Percentiles rank a stretch among this genome's conserved stretches.
These are phyloP conservation scores for Diversispora epigaea DNA, from an alignment of 192 early-diverging fungal species.

Conservation along the genomic window DNA sequence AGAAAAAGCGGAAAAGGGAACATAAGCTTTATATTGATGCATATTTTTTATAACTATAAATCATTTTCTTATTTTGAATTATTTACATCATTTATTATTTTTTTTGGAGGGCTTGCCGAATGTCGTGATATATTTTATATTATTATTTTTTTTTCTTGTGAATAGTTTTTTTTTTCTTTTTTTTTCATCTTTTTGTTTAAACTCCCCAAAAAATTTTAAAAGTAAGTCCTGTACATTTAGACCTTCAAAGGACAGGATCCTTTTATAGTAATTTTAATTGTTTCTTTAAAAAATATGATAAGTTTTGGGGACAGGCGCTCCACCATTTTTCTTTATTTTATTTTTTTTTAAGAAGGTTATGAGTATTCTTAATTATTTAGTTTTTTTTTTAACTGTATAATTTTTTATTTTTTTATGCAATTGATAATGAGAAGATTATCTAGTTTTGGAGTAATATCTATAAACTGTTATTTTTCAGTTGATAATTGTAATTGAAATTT, in stretches of 20 bases:
- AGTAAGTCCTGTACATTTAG: constrained; percentile 8
- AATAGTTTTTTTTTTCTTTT: constrained; percentile 16
- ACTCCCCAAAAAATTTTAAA: constrained; percentile 7
- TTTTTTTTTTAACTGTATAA: constrained; percentile 4
- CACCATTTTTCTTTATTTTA: constrained; percentile 6
- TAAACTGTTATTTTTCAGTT: too few species aligned
- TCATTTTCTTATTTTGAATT: constrained; percentile 2
- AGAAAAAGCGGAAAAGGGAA: neutral
- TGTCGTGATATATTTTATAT: neutral
- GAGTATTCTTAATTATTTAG: constrained; percentile 2
- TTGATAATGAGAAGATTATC: too few species aligned
- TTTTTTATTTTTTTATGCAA: constrained; percentile 1
- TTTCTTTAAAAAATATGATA: constrained; percentile 2
- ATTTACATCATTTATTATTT: neutral
- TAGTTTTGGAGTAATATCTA: too few species aligned
- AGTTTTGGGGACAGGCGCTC: constrained; percentile 30
- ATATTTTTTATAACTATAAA: neutral
- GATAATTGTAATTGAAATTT: too few species aligned
- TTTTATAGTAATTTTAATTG: constrained; percentile 17
- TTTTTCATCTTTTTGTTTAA: neutral
- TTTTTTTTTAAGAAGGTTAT: neutral
- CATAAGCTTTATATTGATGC: neutral
- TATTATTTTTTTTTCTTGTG: constrained; percentile 26
- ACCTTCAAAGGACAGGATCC: constrained; percentile 14
- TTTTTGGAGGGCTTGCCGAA: neutral